phyloP scores from a whole-genome alignment of 2,329 filamentous ascomycete genomes.

The Tolypocladium ovalisporum region DNA sequence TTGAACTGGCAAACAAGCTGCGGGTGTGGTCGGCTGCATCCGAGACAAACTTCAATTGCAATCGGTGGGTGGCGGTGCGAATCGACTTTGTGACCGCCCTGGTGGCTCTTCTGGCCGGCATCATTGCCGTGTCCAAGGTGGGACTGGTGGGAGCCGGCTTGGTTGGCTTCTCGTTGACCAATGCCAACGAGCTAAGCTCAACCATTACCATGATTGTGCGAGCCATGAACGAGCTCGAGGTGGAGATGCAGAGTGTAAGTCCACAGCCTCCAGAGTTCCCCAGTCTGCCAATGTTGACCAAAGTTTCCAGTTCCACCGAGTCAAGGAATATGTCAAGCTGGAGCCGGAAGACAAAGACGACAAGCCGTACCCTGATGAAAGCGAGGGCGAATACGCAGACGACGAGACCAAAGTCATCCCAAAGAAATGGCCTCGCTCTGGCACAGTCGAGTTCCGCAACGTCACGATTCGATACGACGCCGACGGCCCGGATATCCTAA shows the following conservation, averaged over 20 bases:
- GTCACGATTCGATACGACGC: constrained; percentile 37
- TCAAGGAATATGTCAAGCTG: constrained; percentile 36
- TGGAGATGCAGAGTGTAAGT: constrained; percentile 44
- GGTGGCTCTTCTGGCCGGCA: constrained; percentile 38
- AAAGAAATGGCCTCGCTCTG: constrained; percentile 31
- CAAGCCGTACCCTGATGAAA: constrained; percentile 24
- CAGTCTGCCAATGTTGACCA: not conserved
- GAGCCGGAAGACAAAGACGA: constrained; percentile 33
- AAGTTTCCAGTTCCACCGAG: constrained; percentile 31
- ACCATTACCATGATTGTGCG: constrained; percentile 41
- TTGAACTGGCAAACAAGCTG: constrained; percentile 38
- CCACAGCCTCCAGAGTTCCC: too few species aligned
- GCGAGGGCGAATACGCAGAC: constrained; percentile 28
- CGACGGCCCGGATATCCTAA: constrained; percentile 36
- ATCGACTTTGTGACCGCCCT: constrained; percentile 43
- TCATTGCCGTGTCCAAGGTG: constrained; percentile 38
- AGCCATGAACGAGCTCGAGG: constrained; percentile 43
- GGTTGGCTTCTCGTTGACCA: constrained; percentile 45
- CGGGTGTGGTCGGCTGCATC: constrained; percentile 33
- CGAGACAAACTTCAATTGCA: constrained; percentile 43
- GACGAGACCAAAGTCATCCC: constrained; percentile 26
- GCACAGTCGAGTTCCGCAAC: constrained; percentile 39
- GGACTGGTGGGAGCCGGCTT: constrained; percentile 37
- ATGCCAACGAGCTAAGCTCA: constrained; percentile 41
- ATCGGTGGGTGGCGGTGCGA: constrained; percentile 46